Base-by-base conservation (phyloP, 2,329 filamentous ascomycete genomes). In the Monilinia aucupariae region DNA sequence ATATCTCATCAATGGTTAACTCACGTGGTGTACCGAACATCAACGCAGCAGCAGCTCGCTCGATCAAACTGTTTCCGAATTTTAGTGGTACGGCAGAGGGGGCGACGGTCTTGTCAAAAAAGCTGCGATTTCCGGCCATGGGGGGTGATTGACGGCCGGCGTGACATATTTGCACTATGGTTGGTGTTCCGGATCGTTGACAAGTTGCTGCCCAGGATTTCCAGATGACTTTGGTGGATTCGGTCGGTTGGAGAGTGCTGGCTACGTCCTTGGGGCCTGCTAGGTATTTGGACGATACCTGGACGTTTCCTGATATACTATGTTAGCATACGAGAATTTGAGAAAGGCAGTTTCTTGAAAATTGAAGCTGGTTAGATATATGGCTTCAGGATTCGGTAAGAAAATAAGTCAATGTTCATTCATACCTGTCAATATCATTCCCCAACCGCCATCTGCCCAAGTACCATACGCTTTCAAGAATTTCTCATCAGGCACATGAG, bases 381-480 rank as follows among this genome's bases (percentile, higher is more conserved):
- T 13, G 17, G 37, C 5, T 30, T 13, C 25, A 20, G 30, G 27
- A 1, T 22, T 10, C 9, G 30, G 20, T n/a, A 8, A 32, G 15
- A 4, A 32, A 50, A n/a, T 12, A 32, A 17, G 6, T 27, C 10
- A 9, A n/a, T 32, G 27, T 10, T 3, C 15, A 20, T 37, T 27
- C 55, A 13, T 63, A 74, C 76, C 78, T 0, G 81, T 82, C n/a
- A 83, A 59, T 15, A 83, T 66, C 66, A 82, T 70, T 1, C 81
- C 82, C 80, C 80, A 83, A n/a, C 76, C 78, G 3, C 80, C 81
- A 10, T 78, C 72, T 0, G 79, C 78, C 84, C 84, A 87, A 66
- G 74, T 70, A 2, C 74, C 72, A 67, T 87, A 87, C 0, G 80
- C 75, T 2, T 77, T 71, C 3, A 74, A 54, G 17, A 82, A 74